Conservation (phyloP, 2,329 filamentous ascomycete genomes). For the Ascochyta viciae-villosae region DNA sequence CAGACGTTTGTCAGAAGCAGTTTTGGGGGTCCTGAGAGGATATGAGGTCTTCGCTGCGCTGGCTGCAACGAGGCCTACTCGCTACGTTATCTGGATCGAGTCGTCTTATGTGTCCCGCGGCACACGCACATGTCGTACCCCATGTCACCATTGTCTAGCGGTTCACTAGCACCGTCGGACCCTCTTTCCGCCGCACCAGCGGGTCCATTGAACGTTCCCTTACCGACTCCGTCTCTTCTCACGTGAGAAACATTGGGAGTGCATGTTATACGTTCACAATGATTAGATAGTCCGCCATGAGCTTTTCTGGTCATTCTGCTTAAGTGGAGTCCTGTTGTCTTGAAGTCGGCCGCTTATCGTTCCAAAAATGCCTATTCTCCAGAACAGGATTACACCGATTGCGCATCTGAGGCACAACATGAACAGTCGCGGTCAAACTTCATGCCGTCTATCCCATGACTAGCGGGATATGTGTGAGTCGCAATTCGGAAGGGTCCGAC, state of each 20-base stretch:
- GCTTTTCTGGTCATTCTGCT: neutral
- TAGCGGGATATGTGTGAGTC: neutral
- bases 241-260: neutral
- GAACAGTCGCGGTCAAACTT: constrained; percentile 1
- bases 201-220: neutral
- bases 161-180: constrained; percentile 3
- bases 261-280: neutral
- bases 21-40: neutral
- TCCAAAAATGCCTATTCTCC: neutral
- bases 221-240: neutral
- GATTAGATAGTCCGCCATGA: neutral
- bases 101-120: neutral
- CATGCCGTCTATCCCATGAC: neutral
- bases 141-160: constrained; percentile 7
- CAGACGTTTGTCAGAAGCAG: neutral
- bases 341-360: neutral
- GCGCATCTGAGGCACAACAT: neutral
- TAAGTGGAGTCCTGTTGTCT: neutral
- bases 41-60: neutral
- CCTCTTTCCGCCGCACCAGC: constrained; percentile 8
- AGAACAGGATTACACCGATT: neutral
- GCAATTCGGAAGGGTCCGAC: neutral
- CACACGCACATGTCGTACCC: constrained; percentile 6
- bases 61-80: neutral
- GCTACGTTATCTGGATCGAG: neutral